These are phyloP conservation scores for Sarocladium strictum DNA, from an alignment of 2,329 filamentous ascomycete genomes.

Conservation along the genomic window DNA sequence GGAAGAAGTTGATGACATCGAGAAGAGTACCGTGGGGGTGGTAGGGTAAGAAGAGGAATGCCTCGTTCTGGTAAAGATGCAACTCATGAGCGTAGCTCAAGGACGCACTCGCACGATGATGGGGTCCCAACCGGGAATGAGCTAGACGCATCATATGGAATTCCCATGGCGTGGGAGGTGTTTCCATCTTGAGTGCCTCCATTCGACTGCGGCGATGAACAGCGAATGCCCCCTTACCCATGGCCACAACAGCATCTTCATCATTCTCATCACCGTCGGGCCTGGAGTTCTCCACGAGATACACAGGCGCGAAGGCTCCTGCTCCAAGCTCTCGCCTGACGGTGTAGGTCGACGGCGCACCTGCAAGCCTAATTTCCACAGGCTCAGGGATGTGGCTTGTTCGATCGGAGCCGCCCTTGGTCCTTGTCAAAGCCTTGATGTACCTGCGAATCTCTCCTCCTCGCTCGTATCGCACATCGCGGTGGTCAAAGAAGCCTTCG, in stretches of 20 bases:
- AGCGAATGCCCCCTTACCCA: slow-evolving; percentile 59
- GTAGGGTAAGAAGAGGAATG: slow-evolving; percentile 82
- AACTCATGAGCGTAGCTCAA: slow-evolving; percentile 82
- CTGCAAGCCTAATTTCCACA: slow-evolving; percentile 63
- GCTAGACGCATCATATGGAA: slow-evolving; percentile 90
- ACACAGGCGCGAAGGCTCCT: slow-evolving; percentile 92
- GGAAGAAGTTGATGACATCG: slow-evolving; percentile 87
- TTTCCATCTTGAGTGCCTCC: slow-evolving; percentile 93
- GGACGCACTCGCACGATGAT: slow-evolving; percentile 66
- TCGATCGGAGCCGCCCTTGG: slow-evolving; percentile 54
- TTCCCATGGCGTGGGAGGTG: slow-evolving; percentile 84
- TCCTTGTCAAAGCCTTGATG: slow-evolving; percentile 59
- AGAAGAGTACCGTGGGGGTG: slow-evolving; percentile 86
- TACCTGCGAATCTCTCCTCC: slow-evolving; percentile 76
- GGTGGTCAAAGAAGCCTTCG: slow-evolving; percentile 72
- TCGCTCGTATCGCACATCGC: slow-evolving; percentile 55
- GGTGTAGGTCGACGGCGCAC: slow-evolving; percentile 62
- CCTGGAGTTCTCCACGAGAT: slow-evolving; percentile 72
- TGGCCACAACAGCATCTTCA: slow-evolving; percentile 39
- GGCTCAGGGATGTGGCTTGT: slow-evolving; percentile 51
- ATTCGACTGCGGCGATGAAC: slow-evolving; percentile 49
- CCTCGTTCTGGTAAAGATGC: slow-evolving; percentile 86
- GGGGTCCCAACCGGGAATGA: slow-evolving; percentile 67
- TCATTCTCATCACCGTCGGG: slow-evolving; percentile 37
- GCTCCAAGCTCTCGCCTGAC: slow-evolving; percentile 83